Percentiles rank a stretch among this genome's conserved stretches.
Conservation (phyloP, 768 basidiomycete species). For the Termitomyces sp. region DNA sequence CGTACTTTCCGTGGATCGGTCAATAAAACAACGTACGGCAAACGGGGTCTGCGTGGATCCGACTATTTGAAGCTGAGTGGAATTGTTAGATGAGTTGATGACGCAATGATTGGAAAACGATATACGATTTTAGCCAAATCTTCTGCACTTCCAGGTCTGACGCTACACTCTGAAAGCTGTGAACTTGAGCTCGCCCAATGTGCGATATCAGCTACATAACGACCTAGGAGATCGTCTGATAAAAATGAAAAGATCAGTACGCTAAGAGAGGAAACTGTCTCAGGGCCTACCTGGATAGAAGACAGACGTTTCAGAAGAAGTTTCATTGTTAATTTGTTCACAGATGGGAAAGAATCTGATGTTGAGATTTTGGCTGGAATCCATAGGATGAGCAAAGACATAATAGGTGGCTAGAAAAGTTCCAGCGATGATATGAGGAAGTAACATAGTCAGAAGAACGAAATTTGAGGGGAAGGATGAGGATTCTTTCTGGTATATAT, state of each 20-base stretch:
- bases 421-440: not conserved
- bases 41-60: slow-evolving; percentile 44
- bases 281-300: slow-evolving; percentile 32
- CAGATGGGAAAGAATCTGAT: slow-evolving; percentile 22
- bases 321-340: slow-evolving; percentile 27
- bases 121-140: slow-evolving; percentile 52
- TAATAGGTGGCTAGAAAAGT: not conserved
- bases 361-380: not conserved
- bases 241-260: not conserved
- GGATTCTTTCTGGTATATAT: too few species aligned
- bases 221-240: slow-evolving; percentile 13
- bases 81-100: not conserved
- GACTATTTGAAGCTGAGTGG: slow-evolving; percentile 49
- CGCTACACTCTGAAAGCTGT: slow-evolving; percentile 44
- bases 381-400: not conserved
- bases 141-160: slow-evolving; percentile 50
- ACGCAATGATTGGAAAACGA: not conserved
- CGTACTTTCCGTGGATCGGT: not conserved
- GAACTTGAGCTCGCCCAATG: slow-evolving; percentile 52
- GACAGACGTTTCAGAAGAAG: slow-evolving; percentile 43
- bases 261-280: not conserved
- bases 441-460: not conserved
- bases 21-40: slow-evolving; percentile 37
- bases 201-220: slow-evolving; percentile 37
- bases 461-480: too few species aligned